Conservation (phyloP, 139 green algal genomes). For the Zygnema circumcarinatum region DNA sequence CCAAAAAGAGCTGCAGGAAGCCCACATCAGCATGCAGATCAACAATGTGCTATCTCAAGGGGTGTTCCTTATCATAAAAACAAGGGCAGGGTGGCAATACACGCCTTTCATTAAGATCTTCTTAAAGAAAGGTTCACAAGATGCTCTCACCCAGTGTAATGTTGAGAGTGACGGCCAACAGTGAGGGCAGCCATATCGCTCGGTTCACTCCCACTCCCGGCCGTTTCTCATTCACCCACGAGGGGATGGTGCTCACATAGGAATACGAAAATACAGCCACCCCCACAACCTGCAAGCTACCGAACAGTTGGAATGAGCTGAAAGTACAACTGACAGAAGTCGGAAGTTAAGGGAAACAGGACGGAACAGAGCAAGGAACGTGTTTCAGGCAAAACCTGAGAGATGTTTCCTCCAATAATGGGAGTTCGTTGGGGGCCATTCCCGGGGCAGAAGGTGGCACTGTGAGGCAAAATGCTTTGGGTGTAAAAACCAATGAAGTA, state of each 20-base stretch:
- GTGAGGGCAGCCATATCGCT: conserved; percentile 30
- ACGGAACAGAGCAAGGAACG: too few relatives aligned
- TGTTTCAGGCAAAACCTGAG: too few relatives aligned
- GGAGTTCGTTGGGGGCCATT: conserved; percentile 38
- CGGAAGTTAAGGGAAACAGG: not conserved
- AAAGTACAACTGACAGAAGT: not conserved
- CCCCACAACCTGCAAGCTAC: conserved; percentile 35
- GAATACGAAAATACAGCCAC: conserved; percentile 51
- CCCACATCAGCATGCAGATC: not conserved
- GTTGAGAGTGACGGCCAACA: conserved; percentile 14
- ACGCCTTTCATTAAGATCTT: too few relatives aligned
- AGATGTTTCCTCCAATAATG: conserved; percentile 16
- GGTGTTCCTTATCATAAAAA: not conserved
- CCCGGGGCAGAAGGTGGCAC: conserved; percentile 24
- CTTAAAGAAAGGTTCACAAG: not conserved
- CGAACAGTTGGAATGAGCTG: not conserved
- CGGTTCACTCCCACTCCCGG: conserved; percentile 43
- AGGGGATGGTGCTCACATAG: conserved; percentile 52
- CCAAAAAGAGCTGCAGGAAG: conserved; percentile 32
- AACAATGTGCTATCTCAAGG: not conserved
- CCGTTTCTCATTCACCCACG: conserved; percentile 51
- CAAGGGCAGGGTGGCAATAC: not conserved
- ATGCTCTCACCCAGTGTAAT: conserved; percentile 22
- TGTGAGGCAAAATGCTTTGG: not conserved
- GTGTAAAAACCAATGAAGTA: conserved; percentile 25